Conservation (phyloP, 1,139 yeast genomes). For the Pneumocystis carinii region DNA sequence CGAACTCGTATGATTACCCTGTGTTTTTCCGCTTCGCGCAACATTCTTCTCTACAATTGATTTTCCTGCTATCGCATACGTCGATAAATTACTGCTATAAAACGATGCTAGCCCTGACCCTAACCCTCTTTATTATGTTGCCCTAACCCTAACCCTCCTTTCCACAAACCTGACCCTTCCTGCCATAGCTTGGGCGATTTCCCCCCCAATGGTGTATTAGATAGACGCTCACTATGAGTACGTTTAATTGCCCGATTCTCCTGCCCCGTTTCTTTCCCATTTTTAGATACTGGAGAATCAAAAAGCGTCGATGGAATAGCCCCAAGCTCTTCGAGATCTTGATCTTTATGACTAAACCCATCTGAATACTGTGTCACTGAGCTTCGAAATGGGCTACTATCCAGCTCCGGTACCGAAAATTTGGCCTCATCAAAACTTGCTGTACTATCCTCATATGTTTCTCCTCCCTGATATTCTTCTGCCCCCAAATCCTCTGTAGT, state of each 20-base stretch:
- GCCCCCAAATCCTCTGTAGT: background rate
- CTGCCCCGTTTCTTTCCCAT: background rate
- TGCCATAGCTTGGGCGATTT: background rate
- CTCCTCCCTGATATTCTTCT: background rate
- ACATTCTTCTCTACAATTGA: background rate
- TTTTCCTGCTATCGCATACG: background rate
- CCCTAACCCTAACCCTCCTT: background rate
- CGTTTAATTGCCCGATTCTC: background rate
- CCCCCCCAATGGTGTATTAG: background rate
- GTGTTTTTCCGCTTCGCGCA: background rate
- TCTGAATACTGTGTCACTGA: background rate
- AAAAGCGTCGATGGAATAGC: constrained; percentile 14
- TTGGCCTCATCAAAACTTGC: background rate
- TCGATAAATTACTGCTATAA: background rate
- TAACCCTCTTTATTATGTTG: too few relatives aligned
- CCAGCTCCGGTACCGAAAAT: background rate
- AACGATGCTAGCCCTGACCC: too few relatives aligned
- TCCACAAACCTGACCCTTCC: background rate
- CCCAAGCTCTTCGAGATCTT: constrained; percentile 13
- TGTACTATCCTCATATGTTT: background rate
- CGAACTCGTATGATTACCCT: background rate
- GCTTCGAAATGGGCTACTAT: background rate
- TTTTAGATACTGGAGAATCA: constrained; percentile 12
- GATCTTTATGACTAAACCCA: background rate
- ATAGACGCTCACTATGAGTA: background rate